Evolutionary conservation across 768 basidiomycete species (phyloP).

Genomic region (Amanita exitialis): DNA sequence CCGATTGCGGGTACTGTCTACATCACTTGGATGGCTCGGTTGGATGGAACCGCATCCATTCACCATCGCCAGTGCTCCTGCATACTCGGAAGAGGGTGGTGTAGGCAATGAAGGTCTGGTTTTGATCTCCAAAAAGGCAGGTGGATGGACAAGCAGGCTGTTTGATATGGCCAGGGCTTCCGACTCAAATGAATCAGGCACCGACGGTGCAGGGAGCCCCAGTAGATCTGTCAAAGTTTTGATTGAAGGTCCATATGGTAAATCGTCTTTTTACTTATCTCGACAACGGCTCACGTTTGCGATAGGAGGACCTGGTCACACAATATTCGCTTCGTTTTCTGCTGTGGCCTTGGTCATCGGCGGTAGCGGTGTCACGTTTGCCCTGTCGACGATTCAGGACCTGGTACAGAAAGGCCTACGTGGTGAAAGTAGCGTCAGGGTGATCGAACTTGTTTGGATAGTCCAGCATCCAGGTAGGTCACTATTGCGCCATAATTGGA

Average conservation of each 20-base stretch:
- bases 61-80: constrained; percentile 51
- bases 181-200: constrained; percentile 9
- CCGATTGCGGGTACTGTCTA: constrained; percentile 50
- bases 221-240: constrained; percentile 20
- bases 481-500: background rate
- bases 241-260: constrained; percentile 35
- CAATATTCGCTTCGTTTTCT: constrained; percentile 35
- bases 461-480: constrained; percentile 21
- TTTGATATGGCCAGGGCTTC: constrained; percentile 21
- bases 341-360: constrained; percentile 43
- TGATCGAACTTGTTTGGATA: constrained; percentile 44
- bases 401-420: constrained; percentile 26
- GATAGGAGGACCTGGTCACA: constrained; percentile 32
- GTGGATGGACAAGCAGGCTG: constrained; percentile 36
- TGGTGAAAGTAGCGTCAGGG: constrained; percentile 26
- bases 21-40: constrained; percentile 38
- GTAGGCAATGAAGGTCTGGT: constrained; percentile 42
- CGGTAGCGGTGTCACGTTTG: constrained; percentile 52
- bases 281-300: background rate
- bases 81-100: constrained; percentile 14
- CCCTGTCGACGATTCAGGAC: constrained; percentile 36
- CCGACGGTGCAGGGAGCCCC: background rate
- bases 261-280: background rate
- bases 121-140: constrained; percentile 38
- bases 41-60: constrained; percentile 71